Conservation (phyloP, 1,139 yeast genomes). For the Suhomyces anneliseae region DNA sequence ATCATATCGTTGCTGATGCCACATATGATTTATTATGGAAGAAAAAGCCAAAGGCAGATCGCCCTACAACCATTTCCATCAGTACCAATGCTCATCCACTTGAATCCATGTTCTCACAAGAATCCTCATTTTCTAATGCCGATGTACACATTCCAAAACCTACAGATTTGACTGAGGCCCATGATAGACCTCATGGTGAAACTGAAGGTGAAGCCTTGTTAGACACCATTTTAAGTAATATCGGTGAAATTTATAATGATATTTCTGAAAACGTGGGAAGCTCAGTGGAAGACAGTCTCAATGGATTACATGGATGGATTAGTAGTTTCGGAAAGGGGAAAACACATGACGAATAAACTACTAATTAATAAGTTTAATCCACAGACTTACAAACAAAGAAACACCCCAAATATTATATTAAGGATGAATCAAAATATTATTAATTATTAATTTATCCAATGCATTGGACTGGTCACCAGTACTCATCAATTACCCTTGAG, state of each 20-base stretch:
- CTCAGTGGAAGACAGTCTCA: background rate
- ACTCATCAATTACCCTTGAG: too few species aligned
- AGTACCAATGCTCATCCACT: constrained; percentile 26
- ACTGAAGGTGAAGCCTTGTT: constrained; percentile 21
- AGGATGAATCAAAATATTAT: too few species aligned
- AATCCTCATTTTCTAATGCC: constrained; percentile 21
- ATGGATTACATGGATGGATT: constrained; percentile 5
- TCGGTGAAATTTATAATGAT: constrained; percentile 20
- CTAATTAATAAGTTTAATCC: too few species aligned
- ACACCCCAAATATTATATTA: too few species aligned
- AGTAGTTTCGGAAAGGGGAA: background rate
- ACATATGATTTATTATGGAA: constrained; percentile 53
- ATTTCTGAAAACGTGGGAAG: constrained; percentile 1
- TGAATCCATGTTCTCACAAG: constrained; percentile 29
- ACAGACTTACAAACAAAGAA: too few species aligned
- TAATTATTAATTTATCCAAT: too few species aligned
- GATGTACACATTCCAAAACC: constrained; percentile 37
- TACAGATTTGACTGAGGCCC: constrained; percentile 25
- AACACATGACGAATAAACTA: too few species aligned
- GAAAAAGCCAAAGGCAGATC: constrained; percentile 9
- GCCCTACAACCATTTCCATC: constrained; percentile 17
- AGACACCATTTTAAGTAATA: constrained; percentile 25
- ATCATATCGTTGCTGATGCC: constrained; percentile 47
- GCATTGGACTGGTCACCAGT: too few species aligned
- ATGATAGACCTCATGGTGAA: background rate